A percentile compares a stretch with the other conserved stretches of the same genome.
phyloP scores from a whole-genome alignment of 768 basidiomycete genomes.

The Ephemerocybe angulata region DNA sequence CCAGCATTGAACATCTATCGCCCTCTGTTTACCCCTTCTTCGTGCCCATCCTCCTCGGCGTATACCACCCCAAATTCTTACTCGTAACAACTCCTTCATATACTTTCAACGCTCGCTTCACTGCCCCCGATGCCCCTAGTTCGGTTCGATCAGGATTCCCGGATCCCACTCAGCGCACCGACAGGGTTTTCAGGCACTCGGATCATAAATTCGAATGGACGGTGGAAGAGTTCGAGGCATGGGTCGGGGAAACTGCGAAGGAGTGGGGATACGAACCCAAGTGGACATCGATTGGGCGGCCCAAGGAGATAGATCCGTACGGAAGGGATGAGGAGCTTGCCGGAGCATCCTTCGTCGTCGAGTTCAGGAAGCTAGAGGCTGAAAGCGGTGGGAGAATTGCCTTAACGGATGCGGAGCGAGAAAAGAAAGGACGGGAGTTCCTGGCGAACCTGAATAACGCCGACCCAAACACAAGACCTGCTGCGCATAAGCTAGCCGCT shows the following conservation, averaged over 20 bases:
- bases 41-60: slow-evolving; percentile 68
- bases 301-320: slow-evolving; percentile 64
- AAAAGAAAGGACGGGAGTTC: slow-evolving; percentile 33
- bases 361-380: slow-evolving; percentile 50
- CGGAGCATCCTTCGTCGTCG: slow-evolving; percentile 65
- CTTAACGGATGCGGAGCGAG: slow-evolving; percentile 30
- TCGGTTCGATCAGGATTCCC: slow-evolving; percentile 49
- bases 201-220: slow-evolving; percentile 96
- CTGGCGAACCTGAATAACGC: slow-evolving; percentile 22
- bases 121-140: slow-evolving; percentile 44
- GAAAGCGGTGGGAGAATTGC: slow-evolving; percentile 14
- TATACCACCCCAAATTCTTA: slow-evolving; percentile 70
- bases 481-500: slow-evolving; percentile 45
- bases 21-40: slow-evolving; percentile 56
- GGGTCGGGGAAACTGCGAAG: slow-evolving; percentile 53
- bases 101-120: slow-evolving; percentile 76
- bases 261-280: slow-evolving; percentile 75
- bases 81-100: slow-evolving; percentile 86
- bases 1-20: slow-evolving; percentile 78
- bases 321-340: slow-evolving; percentile 62
- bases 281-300: slow-evolving; percentile 53
- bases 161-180: slow-evolving; percentile 75
- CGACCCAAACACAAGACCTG: not conserved
- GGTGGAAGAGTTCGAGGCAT: slow-evolving; percentile 59
- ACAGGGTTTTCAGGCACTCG: slow-evolving; percentile 70